Evolutionary conservation across 176 grass and related monocot species (phyloP).

Genomic region (Phragmites australis): DNA sequence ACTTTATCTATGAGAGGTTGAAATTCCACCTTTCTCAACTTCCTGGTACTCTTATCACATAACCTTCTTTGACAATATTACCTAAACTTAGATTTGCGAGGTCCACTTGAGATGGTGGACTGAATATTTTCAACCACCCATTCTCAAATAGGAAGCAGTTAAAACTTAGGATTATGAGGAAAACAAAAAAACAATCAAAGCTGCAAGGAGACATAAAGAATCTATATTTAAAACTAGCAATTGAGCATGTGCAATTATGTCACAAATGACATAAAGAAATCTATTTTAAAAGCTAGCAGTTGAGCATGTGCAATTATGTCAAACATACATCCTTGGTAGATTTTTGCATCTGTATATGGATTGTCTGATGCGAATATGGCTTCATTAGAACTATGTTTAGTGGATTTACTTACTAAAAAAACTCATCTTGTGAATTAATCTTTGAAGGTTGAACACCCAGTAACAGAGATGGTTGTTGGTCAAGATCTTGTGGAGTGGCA

Average conservation of each 20-base stretch:
- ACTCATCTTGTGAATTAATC: constrained; percentile 19
- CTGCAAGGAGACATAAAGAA: neutral
- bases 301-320: neutral
- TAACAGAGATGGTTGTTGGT: constrained; percentile 94
- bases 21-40: neutral
- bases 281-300: neutral
- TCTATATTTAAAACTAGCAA: neutral
- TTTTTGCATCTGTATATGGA: neutral
- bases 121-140: neutral
- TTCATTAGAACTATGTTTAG: neutral
- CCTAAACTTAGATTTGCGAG: neutral
- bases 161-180: neutral
- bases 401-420: neutral
- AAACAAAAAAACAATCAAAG: neutral
- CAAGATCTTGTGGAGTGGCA: constrained; percentile 99
- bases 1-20: neutral
- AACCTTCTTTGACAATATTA: neutral
- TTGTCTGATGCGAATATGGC: neutral
- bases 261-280: neutral
- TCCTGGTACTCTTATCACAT: neutral
- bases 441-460: constrained; percentile 92
- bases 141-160: neutral
- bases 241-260: neutral
- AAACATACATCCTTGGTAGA: neutral
- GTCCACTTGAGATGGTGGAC: neutral